Evolutionary conservation across 2,329 filamentous ascomycete genomes (phyloP), one percentile per base, ranked within the genome.

Genomic region (Sclerotiophoma versabilis): DNA sequence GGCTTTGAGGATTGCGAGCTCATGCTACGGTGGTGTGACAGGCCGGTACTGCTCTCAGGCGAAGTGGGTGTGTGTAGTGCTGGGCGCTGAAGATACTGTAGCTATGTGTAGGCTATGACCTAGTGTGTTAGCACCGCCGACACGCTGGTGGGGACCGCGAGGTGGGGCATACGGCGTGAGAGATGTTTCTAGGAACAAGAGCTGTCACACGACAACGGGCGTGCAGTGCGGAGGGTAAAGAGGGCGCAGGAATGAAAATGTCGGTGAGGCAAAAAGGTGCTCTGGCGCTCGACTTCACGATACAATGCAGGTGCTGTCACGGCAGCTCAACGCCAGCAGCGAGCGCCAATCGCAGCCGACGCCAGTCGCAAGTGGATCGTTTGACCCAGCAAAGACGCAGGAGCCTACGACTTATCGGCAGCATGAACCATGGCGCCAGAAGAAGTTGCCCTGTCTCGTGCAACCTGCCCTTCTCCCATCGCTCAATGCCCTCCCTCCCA

Each of bases 1-100:
- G 64, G 61, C 51, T 70, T 70, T 30, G 48, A 66, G 56, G 65
- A 65, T 75, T 75, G 74, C 73, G 74, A 76, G 73, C 63, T 75
- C 74, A 76, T 76, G 70, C 71, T 75, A 71, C 61, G 69, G 60
- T 43, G 65, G 63, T 44, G 23, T 41, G 60, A 42, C 37, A 59
- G 57, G 42, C 49, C 38, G 39, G 49, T 50, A 42, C 54, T 60
- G 59, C 54, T 59, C 42, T 54, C 47, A 38, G 46, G 48, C 42
- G 49, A 42, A 29, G 48, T 25, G 46, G 37, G 30, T 32, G 41
- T 15, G 52, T 59, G 56, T 37, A 43, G 54, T 46, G 44, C 33
- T 38, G 50, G 50, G 50, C 45, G 52, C 41, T 62, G 58, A 65
- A 54, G 57, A 62, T 63, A 62, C 34, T 46, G 49, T 33, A 44